Evolutionary conservation across 148 eudicot genomes (phyloP), one percentile per base, ranked within the genome.

Genomic region (Camellia granthamiana): DNA sequence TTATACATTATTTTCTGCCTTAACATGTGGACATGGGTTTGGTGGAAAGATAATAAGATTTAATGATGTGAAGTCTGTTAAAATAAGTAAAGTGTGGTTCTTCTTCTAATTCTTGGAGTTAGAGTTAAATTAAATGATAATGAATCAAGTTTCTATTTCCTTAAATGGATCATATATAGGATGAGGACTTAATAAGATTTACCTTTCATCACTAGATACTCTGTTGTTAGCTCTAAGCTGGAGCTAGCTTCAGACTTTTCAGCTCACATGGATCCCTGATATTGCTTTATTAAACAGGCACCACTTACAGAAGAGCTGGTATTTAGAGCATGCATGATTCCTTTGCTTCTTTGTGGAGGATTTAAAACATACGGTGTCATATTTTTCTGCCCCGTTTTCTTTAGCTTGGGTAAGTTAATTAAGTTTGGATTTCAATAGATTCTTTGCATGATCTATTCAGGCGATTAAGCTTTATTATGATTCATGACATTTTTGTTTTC

Each of bases 261-360:
- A 55, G 59, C 47, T 66, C 21, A 75, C 4, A 19, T 46, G 12
- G 62, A 54, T 60, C 46, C 23, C 19, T 74, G 42, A 71, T 84
- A 61, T 75, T 78, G 77, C 80, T 81, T 30, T 67, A 69, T 82
- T 69, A 59, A 81, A 81, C 92, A 96, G 98, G 97, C 98, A 72
- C 99, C 99, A 69, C 65, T 96, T 61, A 93, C 97, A 14, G 99
- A 93, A 84, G 99, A 96, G 87, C 81, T 96, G 89, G 99, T 96
- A 72, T 96, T 96, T 83, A 85, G 98, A 86, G 99, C 99, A 67
- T 96, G 98, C 81, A 96, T 96, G 99, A 91, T 93, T 77, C 92
- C 99, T 82, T 83, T 96, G 84, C 97, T 96, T 76, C 88, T 91
- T 19, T 96, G 98, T 88, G 98, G 97, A 63, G 95, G 99, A 78